phyloP scores from a whole-genome alignment of 495 filamentous ascomycete species.

The Penicillium herquei region DNA sequence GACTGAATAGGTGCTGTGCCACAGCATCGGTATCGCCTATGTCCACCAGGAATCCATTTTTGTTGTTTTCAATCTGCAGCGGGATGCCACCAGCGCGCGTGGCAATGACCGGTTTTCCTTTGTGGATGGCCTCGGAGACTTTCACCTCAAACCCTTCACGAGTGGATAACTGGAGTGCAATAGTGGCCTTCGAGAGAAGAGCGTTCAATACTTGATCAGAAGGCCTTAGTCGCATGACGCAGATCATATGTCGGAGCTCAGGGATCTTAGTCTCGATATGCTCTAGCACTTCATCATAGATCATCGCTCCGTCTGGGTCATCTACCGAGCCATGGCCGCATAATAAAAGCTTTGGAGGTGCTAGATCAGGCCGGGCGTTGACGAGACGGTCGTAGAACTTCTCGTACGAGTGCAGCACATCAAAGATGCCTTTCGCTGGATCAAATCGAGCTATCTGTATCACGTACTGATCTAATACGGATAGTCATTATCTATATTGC shows the following conservation, averaged over 20 bases:
- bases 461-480: slow-evolving; percentile 63
- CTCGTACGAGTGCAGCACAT: slow-evolving; percentile 75
- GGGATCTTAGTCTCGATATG: slow-evolving; percentile 58
- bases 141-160: slow-evolving; percentile 90
- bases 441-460: slow-evolving; percentile 85
- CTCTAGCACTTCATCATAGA: slow-evolving; percentile 69
- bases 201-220: slow-evolving; percentile 82
- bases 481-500: slow-evolving; percentile 4
- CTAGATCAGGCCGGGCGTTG: slow-evolving; percentile 35
- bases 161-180: slow-evolving; percentile 77
- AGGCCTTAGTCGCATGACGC: slow-evolving; percentile 74
- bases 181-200: slow-evolving; percentile 68
- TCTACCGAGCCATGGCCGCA: slow-evolving; percentile 82
- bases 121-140: slow-evolving; percentile 83
- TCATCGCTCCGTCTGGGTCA: slow-evolving; percentile 73
- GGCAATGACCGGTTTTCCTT: slow-evolving; percentile 79
- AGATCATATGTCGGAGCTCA: slow-evolving; percentile 57
- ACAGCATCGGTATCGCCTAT: slow-evolving; percentile 72
- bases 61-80: slow-evolving; percentile 69
- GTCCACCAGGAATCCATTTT: slow-evolving; percentile 76
- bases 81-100: slow-evolving; percentile 80
- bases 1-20: slow-evolving; percentile 63
- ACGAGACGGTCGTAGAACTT: slow-evolving; percentile 64
- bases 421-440: slow-evolving; percentile 80
- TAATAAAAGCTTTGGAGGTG: slow-evolving; percentile 72